Base-by-base conservation (phyloP, 176 grass and related monocot species). In the Thinopyrum elongatum region DNA sequence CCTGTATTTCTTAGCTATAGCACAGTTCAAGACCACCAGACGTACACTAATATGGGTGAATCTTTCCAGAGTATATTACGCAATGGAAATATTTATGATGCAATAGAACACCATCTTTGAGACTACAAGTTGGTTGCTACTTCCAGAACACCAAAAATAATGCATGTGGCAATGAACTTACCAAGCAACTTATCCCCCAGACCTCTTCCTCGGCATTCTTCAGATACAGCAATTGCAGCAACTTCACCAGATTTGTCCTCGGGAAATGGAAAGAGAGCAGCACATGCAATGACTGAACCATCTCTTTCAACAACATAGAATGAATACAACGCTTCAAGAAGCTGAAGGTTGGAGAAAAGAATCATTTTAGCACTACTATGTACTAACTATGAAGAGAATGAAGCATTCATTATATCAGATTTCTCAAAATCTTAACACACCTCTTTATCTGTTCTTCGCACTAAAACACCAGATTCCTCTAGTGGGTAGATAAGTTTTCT, bases 231-330 rank as follows among this genome's bases (percentile, higher is more conserved):
- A 89, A 98, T 88, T 41, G 93, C 91, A 67, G 93, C 93, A 86
- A 98, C 91, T 88, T 95, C 96, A 70, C 91, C 96, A 91, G 88
- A 98, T 68, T 91, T 88, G 25, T 95, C 91, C 47, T 98, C 84
- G 35, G 88, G 88, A 76, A 92, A 98, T 12, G 88, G 86, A 77
- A 98, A 91, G 25, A 98, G 85, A 23, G 93, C 90, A 81, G 96
- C 93, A 88, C 96, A 98, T 82, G 91, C 96, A 81, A 98, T 98
- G 77, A 98, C 91, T 81, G 88, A 95, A 74, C 88, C 88, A 80
- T 98, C 96, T 95, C 96, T 98, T 89, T 98, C 93, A 65, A 98
- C 91, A 65, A 98, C 90, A 70, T 92, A 86, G 85, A 92, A 94
- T 14, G 93, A 88, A 17, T 91, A 80, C 85, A 95, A 77, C 5